phyloP scores from a whole-genome alignment of 768 basidiomycete genomes.

The Mycena maculata region DNA sequence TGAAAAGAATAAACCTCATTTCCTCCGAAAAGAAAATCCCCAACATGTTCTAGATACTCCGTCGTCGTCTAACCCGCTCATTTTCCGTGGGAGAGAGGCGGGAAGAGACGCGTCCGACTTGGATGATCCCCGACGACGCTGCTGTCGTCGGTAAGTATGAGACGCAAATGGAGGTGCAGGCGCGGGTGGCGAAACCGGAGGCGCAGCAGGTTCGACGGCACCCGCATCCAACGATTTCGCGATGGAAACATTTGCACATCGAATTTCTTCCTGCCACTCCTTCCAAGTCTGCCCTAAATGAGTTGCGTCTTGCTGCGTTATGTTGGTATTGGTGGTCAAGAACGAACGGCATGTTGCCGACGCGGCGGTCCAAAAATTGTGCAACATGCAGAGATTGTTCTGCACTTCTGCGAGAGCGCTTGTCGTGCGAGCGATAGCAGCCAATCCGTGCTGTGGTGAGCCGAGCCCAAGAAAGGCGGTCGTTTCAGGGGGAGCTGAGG shows the following conservation, averaged over 20 bases:
- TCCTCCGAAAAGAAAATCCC: conserved; percentile 7
- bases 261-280: conserved; percentile 17
- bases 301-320: not conserved
- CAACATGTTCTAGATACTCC: conserved; percentile 17
- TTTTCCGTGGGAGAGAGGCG: conserved; percentile 13
- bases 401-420: conserved; percentile 15
- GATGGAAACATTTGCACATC: conserved; percentile 16
- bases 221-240: conserved; percentile 20
- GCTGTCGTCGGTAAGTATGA: conserved; percentile 9
- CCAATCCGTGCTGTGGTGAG: not conserved
- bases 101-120: conserved; percentile 23
- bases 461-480: not conserved
- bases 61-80: conserved; percentile 15
- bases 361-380: conserved; percentile 13
- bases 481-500: not conserved
- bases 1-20: conserved; percentile 4
- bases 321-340: not conserved
- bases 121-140: conserved; percentile 22
- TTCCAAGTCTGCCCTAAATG: conserved; percentile 12
- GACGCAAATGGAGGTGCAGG: not conserved
- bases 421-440: not conserved
- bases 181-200: not conserved
- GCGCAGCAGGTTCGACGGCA: not conserved
- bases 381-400: not conserved
- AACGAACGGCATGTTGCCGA: conserved; percentile 14